Base-by-base conservation (phyloP, 192 early-diverging fungal species). In the Mortierella alpina region DNA sequence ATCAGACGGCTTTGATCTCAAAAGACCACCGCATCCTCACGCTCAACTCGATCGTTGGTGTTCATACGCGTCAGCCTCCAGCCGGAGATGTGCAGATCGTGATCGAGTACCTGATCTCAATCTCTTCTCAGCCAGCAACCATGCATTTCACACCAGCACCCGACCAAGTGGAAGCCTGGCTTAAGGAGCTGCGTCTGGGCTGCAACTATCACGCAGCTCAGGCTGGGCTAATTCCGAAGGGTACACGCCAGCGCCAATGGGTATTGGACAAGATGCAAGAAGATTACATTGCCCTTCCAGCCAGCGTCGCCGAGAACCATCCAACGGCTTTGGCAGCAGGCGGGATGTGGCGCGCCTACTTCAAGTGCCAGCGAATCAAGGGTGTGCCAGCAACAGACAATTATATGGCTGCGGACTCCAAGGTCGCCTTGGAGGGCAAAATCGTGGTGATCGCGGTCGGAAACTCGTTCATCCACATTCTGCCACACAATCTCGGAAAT, bases 231-330 rank as follows among this genome's bases (percentile, higher is more conserved):
- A 62, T 79, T n/a, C 39, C 65, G 50, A 79, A 79, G 49, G 76
- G 76, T 5, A 72, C 69, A 15, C 56, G 76, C 0, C 76, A 79
- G 64, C 68, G 76, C n/a, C 76, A 79, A n/a, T 79, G 76, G 76
- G 59, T 69, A 11, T 44, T 61, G 48, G 75, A 78, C 12, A 78
- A 78, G 58, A 63, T 78, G 49, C 63, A 60, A 44, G 68, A 69
- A n/a, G 75, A 78, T n/a, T 22, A 66, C 20, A 71, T 78, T 23
- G 67, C 75, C 6, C 45, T 78, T 10, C 75, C 75, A 15, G 63
- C 75, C 23, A 78, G 63, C 47, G 75, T 78, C 49, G 54, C 75
- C 20, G 75, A 78, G 48, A 67, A 78, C 40, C 62, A 78, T 45
- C 75, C 75, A 20, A 63, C 75, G 15, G 62, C 75, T 23, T 41